Conservation (phyloP, 768 basidiomycete species). For the Rhizopogon vulgaris region DNA sequence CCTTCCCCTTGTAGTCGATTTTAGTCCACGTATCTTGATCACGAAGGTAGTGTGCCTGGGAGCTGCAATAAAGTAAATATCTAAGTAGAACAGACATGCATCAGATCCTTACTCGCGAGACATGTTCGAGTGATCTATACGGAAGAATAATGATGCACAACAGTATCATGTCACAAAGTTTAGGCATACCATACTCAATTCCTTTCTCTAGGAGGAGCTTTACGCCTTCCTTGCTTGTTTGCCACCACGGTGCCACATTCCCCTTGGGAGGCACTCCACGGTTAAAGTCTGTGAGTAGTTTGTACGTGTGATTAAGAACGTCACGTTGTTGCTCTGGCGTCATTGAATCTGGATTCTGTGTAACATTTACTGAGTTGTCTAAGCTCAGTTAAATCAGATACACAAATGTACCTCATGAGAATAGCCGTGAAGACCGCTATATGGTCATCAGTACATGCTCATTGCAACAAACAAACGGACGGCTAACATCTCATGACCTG, state of each 20-base stretch:
- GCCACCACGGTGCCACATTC: conserved; percentile 73
- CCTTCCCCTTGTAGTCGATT: conserved; percentile 52
- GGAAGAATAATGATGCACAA: conserved; percentile 5
- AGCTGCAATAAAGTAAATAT: conserved; percentile 20
- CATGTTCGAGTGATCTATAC: conserved; percentile 47
- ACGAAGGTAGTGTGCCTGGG: conserved; percentile 58
- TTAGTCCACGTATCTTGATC: conserved; percentile 65
- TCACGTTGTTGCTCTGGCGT: conserved; percentile 59
- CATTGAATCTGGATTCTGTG: conserved; percentile 52
- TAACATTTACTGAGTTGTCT: background rate
- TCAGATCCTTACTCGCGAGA: conserved; percentile 34
- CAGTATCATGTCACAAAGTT: background rate
- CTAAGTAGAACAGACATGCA: background rate
- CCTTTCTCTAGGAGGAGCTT: conserved; percentile 65
- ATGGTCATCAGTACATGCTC: background rate
- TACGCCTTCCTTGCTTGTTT: conserved; percentile 57
- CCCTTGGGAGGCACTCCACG: conserved; percentile 49
- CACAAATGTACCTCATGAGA: conserved; percentile 46
- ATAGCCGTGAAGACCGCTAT: conserved; percentile 57
- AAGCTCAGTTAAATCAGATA: background rate
- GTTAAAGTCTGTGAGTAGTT: conserved; percentile 55
- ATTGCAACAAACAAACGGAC: background rate
- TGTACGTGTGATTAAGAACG: conserved; percentile 56
- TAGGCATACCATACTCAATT: conserved; percentile 53
- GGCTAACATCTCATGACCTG: conserved; percentile 58